Percentiles rank a stretch among this genome's conserved stretches.
Evolutionary conservation across 495 filamentous ascomycete genomes (phyloP).

Genomic region (Hamigera avellanea): DNA sequence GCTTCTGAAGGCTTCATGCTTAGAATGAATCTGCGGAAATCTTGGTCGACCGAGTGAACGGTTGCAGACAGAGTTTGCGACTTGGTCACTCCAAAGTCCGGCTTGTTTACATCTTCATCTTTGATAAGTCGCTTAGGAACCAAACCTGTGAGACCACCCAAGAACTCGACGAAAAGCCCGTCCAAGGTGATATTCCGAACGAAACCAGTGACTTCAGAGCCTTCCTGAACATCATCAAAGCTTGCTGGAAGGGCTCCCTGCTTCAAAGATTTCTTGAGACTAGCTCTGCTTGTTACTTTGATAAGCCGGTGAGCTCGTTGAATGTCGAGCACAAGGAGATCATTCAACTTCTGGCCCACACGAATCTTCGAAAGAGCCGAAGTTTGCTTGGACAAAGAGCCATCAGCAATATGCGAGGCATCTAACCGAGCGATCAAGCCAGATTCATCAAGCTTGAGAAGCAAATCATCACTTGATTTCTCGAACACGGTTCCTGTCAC

Average conservation of each 20-base stretch:
- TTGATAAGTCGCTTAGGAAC: conserved; percentile 65
- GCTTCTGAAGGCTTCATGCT: conserved; percentile 40
- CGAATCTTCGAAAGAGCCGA: conserved; percentile 67
- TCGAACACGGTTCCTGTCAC: conserved; percentile 72
- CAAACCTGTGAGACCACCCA: conserved; percentile 62
- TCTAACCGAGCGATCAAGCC: conserved; percentile 65
- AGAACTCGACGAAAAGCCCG: conserved; percentile 73
- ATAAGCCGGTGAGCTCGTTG: conserved; percentile 60
- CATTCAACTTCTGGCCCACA: conserved; percentile 66
- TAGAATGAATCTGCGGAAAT: conserved; percentile 46
- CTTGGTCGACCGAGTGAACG: conserved; percentile 56
- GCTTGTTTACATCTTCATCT: conserved; percentile 49
- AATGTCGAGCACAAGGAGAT: conserved; percentile 78
- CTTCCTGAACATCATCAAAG: conserved; percentile 60
- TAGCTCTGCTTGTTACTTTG: conserved; percentile 66
- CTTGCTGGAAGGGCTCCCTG: conserved; percentile 48
- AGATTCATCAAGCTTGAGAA: conserved; percentile 59
- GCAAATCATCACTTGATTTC: conserved; percentile 69
- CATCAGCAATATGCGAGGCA: conserved; percentile 72
- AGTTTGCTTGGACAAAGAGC: conserved; percentile 57
- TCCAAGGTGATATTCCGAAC: conserved; percentile 69
- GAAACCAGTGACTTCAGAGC: conserved; percentile 64
- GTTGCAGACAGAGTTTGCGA: conserved; percentile 59
- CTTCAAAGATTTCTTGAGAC: conserved; percentile 62
- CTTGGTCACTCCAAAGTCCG: conserved; percentile 64